phyloP scores from a whole-genome alignment of 139 green algal genomes.

The Coccomyxa sp. region DNA sequence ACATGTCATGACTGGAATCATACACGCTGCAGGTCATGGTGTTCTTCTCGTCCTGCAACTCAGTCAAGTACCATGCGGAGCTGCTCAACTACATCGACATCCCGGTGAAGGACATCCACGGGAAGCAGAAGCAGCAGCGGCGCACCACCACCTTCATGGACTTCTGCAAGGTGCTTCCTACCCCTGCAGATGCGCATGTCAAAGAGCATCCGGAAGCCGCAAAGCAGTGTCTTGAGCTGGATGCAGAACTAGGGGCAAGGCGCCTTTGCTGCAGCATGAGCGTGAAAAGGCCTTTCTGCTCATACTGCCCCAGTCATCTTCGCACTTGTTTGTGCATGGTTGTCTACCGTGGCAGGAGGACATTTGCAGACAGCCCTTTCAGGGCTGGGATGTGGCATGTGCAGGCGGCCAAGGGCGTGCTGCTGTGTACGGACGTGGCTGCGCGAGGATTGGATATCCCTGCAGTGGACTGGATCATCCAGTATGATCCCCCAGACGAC shows the following conservation, averaged over 20 bases:
- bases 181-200: too few relatives aligned
- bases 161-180: conserved; percentile 92
- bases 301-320: too few relatives aligned
- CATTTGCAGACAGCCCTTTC: too few relatives aligned
- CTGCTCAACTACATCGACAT: conserved; percentile 99
- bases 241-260: too few relatives aligned
- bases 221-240: too few relatives aligned
- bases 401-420: conserved; percentile 75
- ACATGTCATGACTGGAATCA: too few relatives aligned
- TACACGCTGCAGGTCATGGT: conserved; percentile 95
- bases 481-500: conserved; percentile 97
- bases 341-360: too few relatives aligned
- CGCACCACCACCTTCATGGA: conserved; percentile 96
- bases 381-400: too few relatives aligned
- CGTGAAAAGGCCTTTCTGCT: too few relatives aligned
- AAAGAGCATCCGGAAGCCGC: too few relatives aligned
- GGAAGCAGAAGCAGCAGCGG: conserved; percentile 98
- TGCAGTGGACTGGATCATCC: conserved; percentile 97
- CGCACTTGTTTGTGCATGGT: too few relatives aligned
- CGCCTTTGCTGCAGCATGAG: too few relatives aligned
- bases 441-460: conserved; percentile 55
- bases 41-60: conserved; percentile 94
- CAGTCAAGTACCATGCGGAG: conserved; percentile 96
- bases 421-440: conserved; percentile 98
- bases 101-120: conserved; percentile 92